Percentiles rank a stretch among this genome's conserved stretches.
Conservation (phyloP, 225 moss, liverwort and hornwort genomes). For the Polytrichum commune region DNA sequence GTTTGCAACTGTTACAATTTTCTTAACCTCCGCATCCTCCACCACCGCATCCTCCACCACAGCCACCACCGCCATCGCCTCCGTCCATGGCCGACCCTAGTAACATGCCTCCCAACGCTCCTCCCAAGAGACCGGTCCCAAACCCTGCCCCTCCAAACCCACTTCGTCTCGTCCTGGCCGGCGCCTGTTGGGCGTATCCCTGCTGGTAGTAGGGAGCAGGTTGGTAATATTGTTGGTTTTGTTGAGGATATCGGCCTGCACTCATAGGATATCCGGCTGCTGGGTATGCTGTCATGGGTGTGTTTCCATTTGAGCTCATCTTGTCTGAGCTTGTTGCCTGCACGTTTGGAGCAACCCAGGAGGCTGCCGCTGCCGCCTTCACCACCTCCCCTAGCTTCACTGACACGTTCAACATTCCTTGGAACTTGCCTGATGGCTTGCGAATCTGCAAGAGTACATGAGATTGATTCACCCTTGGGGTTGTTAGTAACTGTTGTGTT, state of each 20-base stretch:
- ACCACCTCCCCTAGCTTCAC: conserved; percentile 26
- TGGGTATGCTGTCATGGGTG: conserved; percentile 2
- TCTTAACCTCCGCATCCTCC: not conserved
- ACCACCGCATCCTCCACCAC: not conserved
- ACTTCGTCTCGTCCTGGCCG: not conserved
- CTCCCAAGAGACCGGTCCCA: conserved; percentile 7
- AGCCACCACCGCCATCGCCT: not conserved
- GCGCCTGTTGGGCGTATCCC: not conserved
- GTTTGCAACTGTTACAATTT: no score
- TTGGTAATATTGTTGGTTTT: not conserved
- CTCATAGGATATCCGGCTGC: not conserved
- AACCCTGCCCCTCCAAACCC: conserved; percentile 1
- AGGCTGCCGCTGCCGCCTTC: not conserved
- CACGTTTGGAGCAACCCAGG: not conserved
- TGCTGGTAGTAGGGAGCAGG: not conserved
- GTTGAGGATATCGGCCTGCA: not conserved
- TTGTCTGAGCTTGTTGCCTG: not conserved
- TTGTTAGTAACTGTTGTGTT: no score
- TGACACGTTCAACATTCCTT: conserved; percentile 29
- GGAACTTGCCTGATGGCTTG: conserved; percentile 31
- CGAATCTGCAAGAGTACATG: conserved; percentile 24
- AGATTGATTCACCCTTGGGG: not conserved
- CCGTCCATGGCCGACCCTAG: not conserved
- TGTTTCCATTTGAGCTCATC: not conserved
- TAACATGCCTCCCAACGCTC: conserved; percentile 6